A percentile compares a stretch with the other conserved stretches of the same genome.
Conservation (phyloP, 441 rosid genomes). For the Metrosideros polymorpha region DNA sequence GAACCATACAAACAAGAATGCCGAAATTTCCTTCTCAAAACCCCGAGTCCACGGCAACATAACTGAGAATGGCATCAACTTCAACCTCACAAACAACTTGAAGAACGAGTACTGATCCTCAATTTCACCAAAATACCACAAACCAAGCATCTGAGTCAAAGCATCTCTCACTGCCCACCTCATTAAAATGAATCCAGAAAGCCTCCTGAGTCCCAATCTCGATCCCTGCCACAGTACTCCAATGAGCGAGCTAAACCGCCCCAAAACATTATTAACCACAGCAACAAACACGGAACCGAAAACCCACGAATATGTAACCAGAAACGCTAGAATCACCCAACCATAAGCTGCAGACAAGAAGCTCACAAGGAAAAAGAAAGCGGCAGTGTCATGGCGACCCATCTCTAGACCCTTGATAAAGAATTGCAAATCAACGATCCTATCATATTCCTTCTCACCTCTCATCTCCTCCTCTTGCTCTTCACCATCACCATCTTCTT, state of each 20-base stretch:
- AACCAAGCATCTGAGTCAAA: conserved; percentile 74
- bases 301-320: conserved; percentile 73
- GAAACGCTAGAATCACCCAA: conserved; percentile 87
- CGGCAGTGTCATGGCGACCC: conserved; percentile 67
- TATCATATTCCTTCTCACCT: conserved; percentile 29
- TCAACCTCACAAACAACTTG: conserved; percentile 75
- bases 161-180: conserved; percentile 95
- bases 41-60: conserved; percentile 81
- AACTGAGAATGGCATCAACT: conserved; percentile 86
- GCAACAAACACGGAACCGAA: conserved; percentile 64
- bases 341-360: conserved; percentile 87
- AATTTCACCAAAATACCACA: conserved; percentile 84
- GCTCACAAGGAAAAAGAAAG: conserved; percentile 63
- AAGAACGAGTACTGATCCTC: conserved; percentile 87
- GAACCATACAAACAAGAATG: conserved; percentile 80
- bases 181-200: conserved; percentile 82
- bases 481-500: conserved; percentile 7
- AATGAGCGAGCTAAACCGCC: conserved; percentile 42
- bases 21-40: conserved; percentile 76
- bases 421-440: conserved; percentile 45
- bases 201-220: conserved; percentile 69
- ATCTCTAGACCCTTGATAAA: conserved; percentile 63
- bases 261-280: conserved; percentile 56
- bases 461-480: neutral
- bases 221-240: conserved; percentile 70